Evolutionary conservation across 768 basidiomycete species (phyloP).

Genomic region (Boletus tylopilopsis): DNA sequence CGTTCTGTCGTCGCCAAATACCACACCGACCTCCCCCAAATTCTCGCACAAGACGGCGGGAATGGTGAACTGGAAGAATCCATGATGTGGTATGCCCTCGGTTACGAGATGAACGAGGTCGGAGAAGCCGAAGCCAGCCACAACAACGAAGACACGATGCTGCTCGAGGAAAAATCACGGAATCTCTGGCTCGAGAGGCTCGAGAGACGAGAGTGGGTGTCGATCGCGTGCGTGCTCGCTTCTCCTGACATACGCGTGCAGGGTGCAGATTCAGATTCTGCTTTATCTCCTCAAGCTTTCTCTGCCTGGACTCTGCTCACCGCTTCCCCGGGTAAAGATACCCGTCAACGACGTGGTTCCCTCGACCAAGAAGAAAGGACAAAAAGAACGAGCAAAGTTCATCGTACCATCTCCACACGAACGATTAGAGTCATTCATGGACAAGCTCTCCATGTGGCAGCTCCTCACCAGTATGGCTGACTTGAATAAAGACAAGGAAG

Average conservation of each 20-base stretch:
- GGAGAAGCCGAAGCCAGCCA: constrained; percentile 27
- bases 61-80: constrained; percentile 63
- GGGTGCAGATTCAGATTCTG: constrained; percentile 73
- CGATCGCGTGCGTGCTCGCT: not conserved
- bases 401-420: constrained; percentile 38
- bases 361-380: constrained; percentile 31
- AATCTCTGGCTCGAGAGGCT: constrained; percentile 57
- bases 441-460: constrained; percentile 78
- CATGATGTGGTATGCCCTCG: constrained; percentile 74
- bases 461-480: constrained; percentile 43
- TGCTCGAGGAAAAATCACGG: constrained; percentile 52
- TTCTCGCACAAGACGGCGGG: constrained; percentile 56
- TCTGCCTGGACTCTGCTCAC: constrained; percentile 43
- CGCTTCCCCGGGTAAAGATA: constrained; percentile 28
- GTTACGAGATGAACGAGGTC: constrained; percentile 45
- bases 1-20: constrained; percentile 57
- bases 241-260: constrained; percentile 27
- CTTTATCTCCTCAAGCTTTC: constrained; percentile 64
- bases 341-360: constrained; percentile 23
- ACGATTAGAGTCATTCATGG: constrained; percentile 71
- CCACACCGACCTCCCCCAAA: constrained; percentile 55
- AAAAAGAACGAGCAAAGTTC: constrained; percentile 19
- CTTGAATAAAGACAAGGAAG: constrained; percentile 25
- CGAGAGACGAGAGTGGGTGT: constrained; percentile 63
- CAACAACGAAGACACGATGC: constrained; percentile 19